A percentile compares a stretch with the other conserved stretches of the same genome.
These are phyloP conservation scores for Margaritispora aquatica DNA, from an alignment of 495 filamentous ascomycete species.

Conservation along the genomic window DNA sequence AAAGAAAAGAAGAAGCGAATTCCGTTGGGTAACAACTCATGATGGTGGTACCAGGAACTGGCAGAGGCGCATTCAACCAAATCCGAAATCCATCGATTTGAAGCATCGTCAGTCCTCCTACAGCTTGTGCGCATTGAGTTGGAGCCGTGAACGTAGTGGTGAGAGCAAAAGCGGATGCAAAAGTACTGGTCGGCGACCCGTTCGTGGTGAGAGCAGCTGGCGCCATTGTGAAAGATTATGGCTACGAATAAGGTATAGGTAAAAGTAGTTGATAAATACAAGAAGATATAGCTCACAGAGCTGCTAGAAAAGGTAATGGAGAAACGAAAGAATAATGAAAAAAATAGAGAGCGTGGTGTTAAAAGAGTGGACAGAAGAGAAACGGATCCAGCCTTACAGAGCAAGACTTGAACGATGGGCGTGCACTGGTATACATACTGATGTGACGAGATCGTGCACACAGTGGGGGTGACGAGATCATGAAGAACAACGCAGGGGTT, in stretches of 20 bases:
- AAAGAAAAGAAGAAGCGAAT: slow-evolving; percentile 16
- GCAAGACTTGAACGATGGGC: background rate
- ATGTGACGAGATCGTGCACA: background rate
- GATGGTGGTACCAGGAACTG: slow-evolving; percentile 22
- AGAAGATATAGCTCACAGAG: background rate
- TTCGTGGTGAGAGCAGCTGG: slow-evolving; percentile 1
- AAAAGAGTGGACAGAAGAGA: background rate
- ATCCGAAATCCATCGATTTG: slow-evolving; percentile 16
- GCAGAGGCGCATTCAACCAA: slow-evolving; percentile 23
- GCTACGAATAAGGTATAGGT: background rate
- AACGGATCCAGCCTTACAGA: background rate
- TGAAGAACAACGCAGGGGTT: background rate
- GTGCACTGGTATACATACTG: background rate
- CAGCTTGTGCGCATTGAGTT: slow-evolving; percentile 13
- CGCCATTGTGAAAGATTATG: background rate
- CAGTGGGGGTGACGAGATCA: background rate
- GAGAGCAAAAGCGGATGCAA: slow-evolving; percentile 16
- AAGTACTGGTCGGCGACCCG: slow-evolving; percentile 2
- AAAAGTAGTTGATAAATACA: background rate
- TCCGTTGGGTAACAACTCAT: slow-evolving; percentile 24
- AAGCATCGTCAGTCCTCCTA: slow-evolving; percentile 18
- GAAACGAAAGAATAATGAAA: background rate
- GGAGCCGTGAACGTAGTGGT: slow-evolving; percentile 23
- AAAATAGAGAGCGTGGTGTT: background rate
- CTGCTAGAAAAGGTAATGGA: background rate